These are phyloP conservation scores for Syncephalastrum monosporum DNA, from an alignment of 371 early-diverging fungal genomes.

Conservation along the genomic window DNA sequence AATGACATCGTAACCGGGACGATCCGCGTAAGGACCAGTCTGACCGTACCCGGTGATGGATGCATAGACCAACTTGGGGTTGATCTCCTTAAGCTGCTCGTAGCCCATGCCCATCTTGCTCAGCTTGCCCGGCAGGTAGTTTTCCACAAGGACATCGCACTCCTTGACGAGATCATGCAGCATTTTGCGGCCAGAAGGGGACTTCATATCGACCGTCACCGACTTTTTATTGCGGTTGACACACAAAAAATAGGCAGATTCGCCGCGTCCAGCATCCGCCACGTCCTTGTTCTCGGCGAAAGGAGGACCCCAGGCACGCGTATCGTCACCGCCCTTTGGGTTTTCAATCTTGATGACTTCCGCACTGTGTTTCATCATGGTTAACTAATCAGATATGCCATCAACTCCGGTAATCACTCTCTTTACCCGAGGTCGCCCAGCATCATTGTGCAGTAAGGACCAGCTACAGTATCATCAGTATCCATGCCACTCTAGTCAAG, in stretches of 20 bases:
- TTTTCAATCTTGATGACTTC: constrained; percentile 89
- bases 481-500: constrained; percentile 1
- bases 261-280: constrained; percentile 39
- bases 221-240: constrained; percentile 92
- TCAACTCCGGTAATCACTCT: neutral
- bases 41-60: constrained; percentile 92
- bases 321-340: constrained; percentile 82
- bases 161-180: constrained; percentile 65
- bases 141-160: constrained; percentile 87
- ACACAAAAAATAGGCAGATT: constrained; percentile 88
- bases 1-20: constrained; percentile 93
- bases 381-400: neutral
- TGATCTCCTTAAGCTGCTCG: constrained; percentile 61
- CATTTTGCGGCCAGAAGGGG: constrained; percentile 60
- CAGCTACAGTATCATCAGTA: constrained; percentile 43
- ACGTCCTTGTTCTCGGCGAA: constrained; percentile 52
- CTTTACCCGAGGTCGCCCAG: constrained; percentile 84
- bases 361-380: constrained; percentile 52
- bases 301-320: constrained; percentile 84
- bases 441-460: constrained; percentile 84
- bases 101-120: constrained; percentile 77
- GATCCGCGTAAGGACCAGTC: constrained; percentile 76
- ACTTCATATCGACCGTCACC: constrained; percentile 82
- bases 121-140: constrained; percentile 89
- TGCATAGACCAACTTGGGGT: constrained; percentile 83